Base-by-base conservation (phyloP, 331 rosid species). In the Stylosanthes scabra region DNA sequence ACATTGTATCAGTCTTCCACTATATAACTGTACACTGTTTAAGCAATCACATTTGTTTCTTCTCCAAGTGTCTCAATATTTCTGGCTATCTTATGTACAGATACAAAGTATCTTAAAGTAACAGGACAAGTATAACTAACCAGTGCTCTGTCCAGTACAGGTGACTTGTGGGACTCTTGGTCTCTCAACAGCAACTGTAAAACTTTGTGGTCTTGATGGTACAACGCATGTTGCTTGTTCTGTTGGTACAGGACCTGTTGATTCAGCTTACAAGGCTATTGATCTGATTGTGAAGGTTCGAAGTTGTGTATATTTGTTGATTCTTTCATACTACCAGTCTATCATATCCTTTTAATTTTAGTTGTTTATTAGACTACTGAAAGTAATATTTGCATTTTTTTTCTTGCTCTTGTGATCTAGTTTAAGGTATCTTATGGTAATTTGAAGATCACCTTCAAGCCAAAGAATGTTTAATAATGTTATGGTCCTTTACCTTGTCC, bases 171-270 rank as follows among this genome's bases (percentile, higher is more conserved):
- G 99, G 68, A 90, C 97, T 66, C 92, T 90, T 55, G 97, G 91
- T 81, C 91, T 88, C 73, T 86, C 98, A 9, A 95, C 99, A 0
- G 92, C 98, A 29, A 95, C 99, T 1, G 92, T 95, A 59, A 92
- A 92, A 83, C 91, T 95, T 57, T 29, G 83, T 59, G 64, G 80
- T 65, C 57, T 70, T 57, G 85, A 87, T 81, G 97, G 97, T 79
- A 74, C 28, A 58, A 81, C 85, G 13, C 85, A 82, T 4, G 71
- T 92, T 72, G 92, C 96, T 68, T 95, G 98, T 81, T 78, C 98
- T 25, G 80, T 88, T 66, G 98, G 99, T 77, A 92, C 98, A 2
- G 99, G 99, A 11, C 99, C 99, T 8, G 98, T 95, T 71, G 99
- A 95, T 86, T 86, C 99, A 15, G 99, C 98, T 77, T 95, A 95